Evolutionary conservation across 2,329 filamentous ascomycete species (phyloP), one percentile per base, ranked within the genome.

Genomic region (Colletotrichum brevisporum): DNA sequence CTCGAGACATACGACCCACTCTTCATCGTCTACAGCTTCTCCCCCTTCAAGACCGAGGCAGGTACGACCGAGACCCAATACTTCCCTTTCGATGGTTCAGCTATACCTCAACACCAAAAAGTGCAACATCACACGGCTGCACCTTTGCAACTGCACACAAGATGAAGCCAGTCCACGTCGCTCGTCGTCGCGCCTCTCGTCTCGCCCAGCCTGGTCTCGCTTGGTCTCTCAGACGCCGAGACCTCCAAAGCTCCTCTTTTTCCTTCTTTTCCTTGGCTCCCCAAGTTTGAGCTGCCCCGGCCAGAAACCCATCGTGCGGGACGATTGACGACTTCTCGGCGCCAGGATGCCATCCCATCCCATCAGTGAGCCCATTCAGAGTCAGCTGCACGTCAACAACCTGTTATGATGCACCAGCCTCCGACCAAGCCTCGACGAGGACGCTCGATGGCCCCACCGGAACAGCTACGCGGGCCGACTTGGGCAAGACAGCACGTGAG

Each of bases 251-350:
- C 16, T n/a, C 41, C 41, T 43, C 41, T 43, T 66, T 69, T 55
- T 61, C 43, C 55, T 24, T 39, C 55, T 36, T 16, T 45, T 52
- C 51, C 62, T 65, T 66, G 50, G 62, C 55, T 55, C 48, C 21
- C 51, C 55, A 51, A 52, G 62, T 69, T 69, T 69, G 47, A 69
- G 15, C 50, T 39, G 62, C 66, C 62, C 62, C 31, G 43, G 41
- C 50, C 45, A 55, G 66, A 66, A 69, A 69, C 66, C 50, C 55
- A 43, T 24, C 8, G 31, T 69, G 66, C 66, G 36, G 55, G 62
- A 56, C 62, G 50, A 60, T 69, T 66, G 55, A 61, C 66, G 66
- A 69, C n/a, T 27, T 47, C 56, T 69, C 48, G 62, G 62, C 62
- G 56, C 18, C 50, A 41, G 55, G 13, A 59, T 69, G 55, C 18